Evolutionary conservation across 768 basidiomycete genomes (phyloP).

Genomic region (Rhodocollybia butyracea): DNA sequence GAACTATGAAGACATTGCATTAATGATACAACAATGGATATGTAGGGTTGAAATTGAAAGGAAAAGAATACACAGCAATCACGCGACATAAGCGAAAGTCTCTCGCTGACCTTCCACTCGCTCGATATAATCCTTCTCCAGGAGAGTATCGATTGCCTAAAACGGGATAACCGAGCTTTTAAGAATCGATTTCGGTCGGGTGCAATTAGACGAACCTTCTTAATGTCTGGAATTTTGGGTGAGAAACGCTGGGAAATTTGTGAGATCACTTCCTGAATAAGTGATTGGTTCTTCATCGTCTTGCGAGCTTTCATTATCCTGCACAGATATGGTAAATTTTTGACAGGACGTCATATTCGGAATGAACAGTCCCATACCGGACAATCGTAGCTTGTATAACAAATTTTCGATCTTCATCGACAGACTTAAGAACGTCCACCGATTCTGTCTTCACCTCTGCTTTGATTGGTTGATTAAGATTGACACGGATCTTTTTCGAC

Average conservation of each 20-base stretch:
- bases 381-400: slow-evolving; percentile 95
- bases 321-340: background rate
- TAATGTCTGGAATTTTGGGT: slow-evolving; percentile 94
- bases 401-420: slow-evolving; percentile 96
- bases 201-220: slow-evolving; percentile 58
- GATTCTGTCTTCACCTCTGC: slow-evolving; percentile 91
- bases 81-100: slow-evolving; percentile 45
- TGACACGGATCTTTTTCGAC: slow-evolving; percentile 91
- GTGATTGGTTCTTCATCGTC: slow-evolving; percentile 89
- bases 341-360: background rate
- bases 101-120: slow-evolving; percentile 87
- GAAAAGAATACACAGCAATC: slow-evolving; percentile 10
- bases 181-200: background rate
- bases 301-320: slow-evolving; percentile 96
- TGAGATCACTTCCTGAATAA: slow-evolving; percentile 88
- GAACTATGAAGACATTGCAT: slow-evolving; percentile 2
- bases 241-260: slow-evolving; percentile 86
- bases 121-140: slow-evolving; percentile 98
- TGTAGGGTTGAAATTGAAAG: slow-evolving; percentile 14
- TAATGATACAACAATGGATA: slow-evolving; percentile 13
- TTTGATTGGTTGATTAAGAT: slow-evolving; percentile 90
- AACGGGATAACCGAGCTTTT: background rate
- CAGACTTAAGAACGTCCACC: slow-evolving; percentile 85
- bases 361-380: slow-evolving; percentile 39
- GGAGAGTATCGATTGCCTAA: slow-evolving; percentile 84